Base-by-base conservation (phyloP, 805 yeast species). In the Saturnispora sekii region DNA sequence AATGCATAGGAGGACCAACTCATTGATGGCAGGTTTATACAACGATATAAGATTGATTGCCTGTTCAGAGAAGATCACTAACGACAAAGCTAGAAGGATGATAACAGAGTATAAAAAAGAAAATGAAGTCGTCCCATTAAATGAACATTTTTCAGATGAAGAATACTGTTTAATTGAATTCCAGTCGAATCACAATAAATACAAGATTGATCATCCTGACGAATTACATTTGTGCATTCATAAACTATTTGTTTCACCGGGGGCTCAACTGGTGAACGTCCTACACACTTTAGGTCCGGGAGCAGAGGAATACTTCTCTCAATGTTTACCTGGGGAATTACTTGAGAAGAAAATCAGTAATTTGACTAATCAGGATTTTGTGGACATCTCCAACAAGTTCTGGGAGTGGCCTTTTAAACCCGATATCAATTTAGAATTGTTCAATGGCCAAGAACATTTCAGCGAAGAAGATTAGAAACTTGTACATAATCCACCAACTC, bases 321-420 rank as follows among this genome's bases (percentile, higher is more conserved):
- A 45, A 2, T 62, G 58, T 5, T 61, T 72, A 10, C 58, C 73
- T 2, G 41, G 47, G 11, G 66, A 64, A 0, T 41, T 81, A 2
- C 54, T 76, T 42, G 57, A 71, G 12, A 74, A 68, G 48, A 57
- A 59, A 3, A 73, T 81, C 1, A 60, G 64, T 12, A 70, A 73
- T 3, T 63, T 88, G 39, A 66, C 77, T 0, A 56, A 65, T 2
- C 74, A 73, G 1, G 90, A 87, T n/a, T 66, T 81, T 48, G 47
- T 67, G 5, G 51, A 59, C 5, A 57, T 89, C 5, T 67, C 78
- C 9, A 61, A 72, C 3, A 67, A 64, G 2, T 86, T 81, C 57
- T 70, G 67, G 35, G 55, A 63, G 11, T 90, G 97, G 97, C 93
- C 97, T 0, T 90, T 88, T 68, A 87, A 81, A 60, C 97, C 65